Percentiles rank a stretch among this genome's conserved stretches.
These are phyloP conservation scores for Clathrospora elynae DNA, from an alignment of 2,329 filamentous ascomycete species.

Conservation along the genomic window DNA sequence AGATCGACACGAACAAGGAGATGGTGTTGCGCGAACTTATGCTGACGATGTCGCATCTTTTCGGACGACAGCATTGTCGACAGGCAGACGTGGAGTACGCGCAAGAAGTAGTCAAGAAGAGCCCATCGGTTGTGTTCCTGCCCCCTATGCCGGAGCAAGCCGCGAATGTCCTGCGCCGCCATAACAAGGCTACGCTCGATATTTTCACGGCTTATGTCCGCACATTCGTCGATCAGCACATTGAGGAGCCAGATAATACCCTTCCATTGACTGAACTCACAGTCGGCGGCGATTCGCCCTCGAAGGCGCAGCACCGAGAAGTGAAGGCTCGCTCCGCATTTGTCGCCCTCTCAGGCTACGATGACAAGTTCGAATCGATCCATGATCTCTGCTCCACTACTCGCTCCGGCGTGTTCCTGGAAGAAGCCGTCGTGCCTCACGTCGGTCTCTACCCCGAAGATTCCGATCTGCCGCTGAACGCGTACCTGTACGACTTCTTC, in stretches of 20 bases:
- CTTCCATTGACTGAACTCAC: slow-evolving; percentile 64
- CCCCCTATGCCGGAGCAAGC: slow-evolving; percentile 65
- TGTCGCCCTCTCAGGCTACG: slow-evolving; percentile 70
- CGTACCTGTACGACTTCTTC: slow-evolving; percentile 77
- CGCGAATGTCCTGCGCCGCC: slow-evolving; percentile 59
- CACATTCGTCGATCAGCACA: slow-evolving; percentile 70
- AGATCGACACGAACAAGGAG: slow-evolving; percentile 58
- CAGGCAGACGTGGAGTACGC: slow-evolving; percentile 56
- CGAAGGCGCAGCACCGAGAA: slow-evolving; percentile 33
- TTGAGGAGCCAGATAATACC: slow-evolving; percentile 58
- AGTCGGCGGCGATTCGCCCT: slow-evolving; percentile 47
- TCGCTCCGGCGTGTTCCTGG: slow-evolving; percentile 73
- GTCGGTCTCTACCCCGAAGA: slow-evolving; percentile 66
- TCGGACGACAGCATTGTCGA: slow-evolving; percentile 63
- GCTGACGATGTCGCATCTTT: slow-evolving; percentile 72
- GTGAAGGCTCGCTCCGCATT: slow-evolving; percentile 68
- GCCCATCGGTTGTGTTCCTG: slow-evolving; percentile 69
- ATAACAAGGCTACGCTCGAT: slow-evolving; percentile 68
- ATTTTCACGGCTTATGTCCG: slow-evolving; percentile 72
- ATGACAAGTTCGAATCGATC: slow-evolving; percentile 67
- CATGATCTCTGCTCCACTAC: slow-evolving; percentile 69
- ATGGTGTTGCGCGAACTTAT: slow-evolving; percentile 64
- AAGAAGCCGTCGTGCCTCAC: slow-evolving; percentile 73
- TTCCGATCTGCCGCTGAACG: slow-evolving; percentile 62
- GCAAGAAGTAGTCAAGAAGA: slow-evolving; percentile 58